Evolutionary conservation across 1,284 basidiomycete species (phyloP), one percentile per base, ranked within the genome.

Genomic region (Sanghuangporus baumii): DNA sequence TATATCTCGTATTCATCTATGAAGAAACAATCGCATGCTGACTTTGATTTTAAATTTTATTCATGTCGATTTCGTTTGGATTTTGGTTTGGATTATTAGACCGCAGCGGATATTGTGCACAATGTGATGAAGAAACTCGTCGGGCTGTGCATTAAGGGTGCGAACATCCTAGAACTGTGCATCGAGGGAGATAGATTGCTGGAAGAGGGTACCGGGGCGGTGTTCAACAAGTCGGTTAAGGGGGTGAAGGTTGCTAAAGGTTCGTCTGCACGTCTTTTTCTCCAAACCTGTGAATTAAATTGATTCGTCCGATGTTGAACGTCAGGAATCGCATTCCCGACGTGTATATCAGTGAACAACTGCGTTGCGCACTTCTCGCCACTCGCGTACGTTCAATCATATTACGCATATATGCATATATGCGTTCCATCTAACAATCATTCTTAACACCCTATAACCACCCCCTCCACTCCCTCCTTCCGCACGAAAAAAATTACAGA

Each of bases 281-380:
- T 14, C 26, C 5, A 4, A 31, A 31, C 3, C 31, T 38, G 9
- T 31, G 55, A 40, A n/a, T 16, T 31, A 18, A 11, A 16, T 9
- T 37, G 26, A 31, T 8, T 54, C 6, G 20, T 20, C 47, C 46
- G 18, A n/a, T 51, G 26, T 31, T 31, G 46, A 43, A 12, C 3
- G 2, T n/a, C 67, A 94, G 94, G 94, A 66, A 81, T 95, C 72
- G 93, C 94, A 1, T 98, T 98, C 84, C 96, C 96, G 31, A 98
- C 96, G 20, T 88, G 84, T 69, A 80, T 98, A 69, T 96, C 94
- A 46, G 87, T 98, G 70, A 98, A 98, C 87, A 89, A 94, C 74
- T 80, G 86, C 66, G 89, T 91, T 63, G 84, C 90, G 26, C 89
- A 93, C 73, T 92, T 89, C 78, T 93, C 89, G 26, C 90, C 90